Evolutionary conservation across 352 stramenopile genomes (phyloP).

Genomic region (Phytophthora chlamydospora): DNA sequence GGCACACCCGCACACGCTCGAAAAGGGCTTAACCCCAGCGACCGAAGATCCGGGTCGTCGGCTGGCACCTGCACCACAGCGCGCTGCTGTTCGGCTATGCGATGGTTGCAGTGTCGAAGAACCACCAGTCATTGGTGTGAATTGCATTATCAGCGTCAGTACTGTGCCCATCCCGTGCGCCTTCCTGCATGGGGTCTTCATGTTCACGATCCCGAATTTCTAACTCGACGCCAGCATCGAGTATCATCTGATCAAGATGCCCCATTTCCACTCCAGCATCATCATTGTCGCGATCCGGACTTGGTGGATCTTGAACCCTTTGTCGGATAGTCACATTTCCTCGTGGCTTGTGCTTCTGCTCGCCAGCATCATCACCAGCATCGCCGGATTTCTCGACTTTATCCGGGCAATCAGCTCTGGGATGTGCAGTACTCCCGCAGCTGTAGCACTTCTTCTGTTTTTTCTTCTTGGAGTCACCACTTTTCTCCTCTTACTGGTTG

Average conservation of each 20-base stretch:
- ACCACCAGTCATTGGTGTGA: constrained; percentile 3
- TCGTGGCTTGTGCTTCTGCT: constrained; percentile 3
- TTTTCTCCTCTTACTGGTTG: constrained; percentile 5
- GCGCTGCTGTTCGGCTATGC: too few relatives aligned
- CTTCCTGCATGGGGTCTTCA: too few relatives aligned
- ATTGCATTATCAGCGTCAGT: neutral
- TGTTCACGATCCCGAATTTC: neutral
- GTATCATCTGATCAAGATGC: neutral
- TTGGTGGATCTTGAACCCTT: neutral
- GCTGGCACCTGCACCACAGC: too few relatives aligned
- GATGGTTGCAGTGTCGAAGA: constrained; percentile 4
- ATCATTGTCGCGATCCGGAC: neutral
- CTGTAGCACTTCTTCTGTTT: neutral
- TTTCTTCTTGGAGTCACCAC: neutral
- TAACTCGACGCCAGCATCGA: too few relatives aligned
- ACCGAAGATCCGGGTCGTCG: too few relatives aligned
- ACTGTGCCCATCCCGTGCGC: neutral
- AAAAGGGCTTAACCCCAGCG: too few relatives aligned
- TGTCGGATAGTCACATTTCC: constrained; percentile 4
- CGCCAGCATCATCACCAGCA: constrained; percentile 3
- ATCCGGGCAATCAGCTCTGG: constrained; percentile 9
- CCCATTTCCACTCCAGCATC: neutral
- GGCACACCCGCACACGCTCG: too few relatives aligned
- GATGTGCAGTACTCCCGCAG: constrained; percentile 1
- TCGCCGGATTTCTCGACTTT: neutral